Conservation (phyloP, 345 rosid genomes). For the Crucihimalaya himalaica region DNA sequence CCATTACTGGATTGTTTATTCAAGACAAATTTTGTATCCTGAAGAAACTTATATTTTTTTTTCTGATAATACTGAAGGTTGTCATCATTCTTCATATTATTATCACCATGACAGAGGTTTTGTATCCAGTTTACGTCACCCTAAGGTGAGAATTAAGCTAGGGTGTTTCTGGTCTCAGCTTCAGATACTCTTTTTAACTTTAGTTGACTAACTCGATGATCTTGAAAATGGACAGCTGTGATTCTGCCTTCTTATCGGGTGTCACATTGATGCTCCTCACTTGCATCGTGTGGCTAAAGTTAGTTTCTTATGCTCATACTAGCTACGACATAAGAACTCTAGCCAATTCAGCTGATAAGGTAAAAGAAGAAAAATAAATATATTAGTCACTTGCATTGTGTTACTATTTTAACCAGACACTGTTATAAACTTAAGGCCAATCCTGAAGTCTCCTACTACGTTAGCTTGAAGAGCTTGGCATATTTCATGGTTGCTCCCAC, state of each 20-base stretch:
- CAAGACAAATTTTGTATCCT: background rate
- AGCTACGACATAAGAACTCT: slow-evolving; percentile 76
- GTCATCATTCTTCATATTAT: slow-evolving; percentile 62
- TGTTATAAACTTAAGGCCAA: slow-evolving; percentile 48
- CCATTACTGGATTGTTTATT: background rate
- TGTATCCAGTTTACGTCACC: slow-evolving; percentile 83
- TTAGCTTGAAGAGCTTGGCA: slow-evolving; percentile 71
- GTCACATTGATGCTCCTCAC: slow-evolving; percentile 88
- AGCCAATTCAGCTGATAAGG: slow-evolving; percentile 68
- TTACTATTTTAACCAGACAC: slow-evolving; percentile 9
- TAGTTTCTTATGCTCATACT: slow-evolving; percentile 95
- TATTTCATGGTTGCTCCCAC: slow-evolving; percentile 99
- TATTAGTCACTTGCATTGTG: background rate
- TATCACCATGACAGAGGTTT: slow-evolving; percentile 64
- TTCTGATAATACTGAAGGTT: slow-evolving; percentile 49
- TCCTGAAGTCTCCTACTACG: slow-evolving; percentile 49
- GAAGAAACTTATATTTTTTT: background rate
- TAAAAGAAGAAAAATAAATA: slow-evolving; percentile 7
- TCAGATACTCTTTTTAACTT: slow-evolving; percentile 1
- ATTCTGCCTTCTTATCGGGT: slow-evolving; percentile 86
- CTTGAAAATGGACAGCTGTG: slow-evolving; percentile 65
- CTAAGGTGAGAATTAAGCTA: slow-evolving; percentile 59
- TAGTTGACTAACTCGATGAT: slow-evolving; percentile 20
- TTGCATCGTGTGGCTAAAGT: slow-evolving; percentile 94
- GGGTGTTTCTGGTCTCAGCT: slow-evolving; percentile 13